These are phyloP conservation scores for Ettlia oleoabundans DNA, from an alignment of 139 green algal genomes.

Conservation along the genomic window DNA sequence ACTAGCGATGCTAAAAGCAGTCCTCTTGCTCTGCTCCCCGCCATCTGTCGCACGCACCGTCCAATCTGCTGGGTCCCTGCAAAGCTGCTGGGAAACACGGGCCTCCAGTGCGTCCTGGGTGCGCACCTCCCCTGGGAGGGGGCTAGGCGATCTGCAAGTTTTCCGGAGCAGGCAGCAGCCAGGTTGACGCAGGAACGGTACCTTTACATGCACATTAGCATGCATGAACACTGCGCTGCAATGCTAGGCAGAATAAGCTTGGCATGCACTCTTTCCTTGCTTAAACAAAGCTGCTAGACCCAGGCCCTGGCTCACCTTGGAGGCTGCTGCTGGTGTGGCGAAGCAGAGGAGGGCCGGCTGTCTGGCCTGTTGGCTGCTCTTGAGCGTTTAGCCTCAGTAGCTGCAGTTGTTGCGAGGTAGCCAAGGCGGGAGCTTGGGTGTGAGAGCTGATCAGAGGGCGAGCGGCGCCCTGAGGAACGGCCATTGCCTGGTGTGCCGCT, in stretches of 20 bases:
- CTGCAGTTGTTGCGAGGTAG: neutral
- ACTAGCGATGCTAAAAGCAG: no score
- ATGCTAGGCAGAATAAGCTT: no score
- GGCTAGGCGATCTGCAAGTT: neutral
- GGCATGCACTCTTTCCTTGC: no score
- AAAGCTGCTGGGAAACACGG: neutral
- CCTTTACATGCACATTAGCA: no score
- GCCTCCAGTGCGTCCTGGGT: slow-evolving; percentile 3
- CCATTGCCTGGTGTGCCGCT: neutral
- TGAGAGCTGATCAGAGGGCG: neutral
- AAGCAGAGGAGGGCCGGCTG: slow-evolving; percentile 19
- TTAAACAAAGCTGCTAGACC: no score
- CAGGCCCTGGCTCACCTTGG: neutral
- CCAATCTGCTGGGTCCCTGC: slow-evolving; percentile 11
- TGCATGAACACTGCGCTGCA: no score
- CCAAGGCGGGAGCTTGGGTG: neutral
- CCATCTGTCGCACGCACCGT: neutral
- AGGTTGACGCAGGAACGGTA: no score
- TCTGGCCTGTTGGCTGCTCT: neutral
- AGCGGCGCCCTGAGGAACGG: no score
- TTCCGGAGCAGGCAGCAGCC: no score
- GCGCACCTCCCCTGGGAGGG: neutral
- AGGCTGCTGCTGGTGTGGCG: neutral
- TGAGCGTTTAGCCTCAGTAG: neutral
- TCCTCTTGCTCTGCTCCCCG: neutral